These are phyloP conservation scores for Tetragonia tetragonoides DNA, from an alignment of 148 eudicot genomes.

Conservation along the genomic window DNA sequence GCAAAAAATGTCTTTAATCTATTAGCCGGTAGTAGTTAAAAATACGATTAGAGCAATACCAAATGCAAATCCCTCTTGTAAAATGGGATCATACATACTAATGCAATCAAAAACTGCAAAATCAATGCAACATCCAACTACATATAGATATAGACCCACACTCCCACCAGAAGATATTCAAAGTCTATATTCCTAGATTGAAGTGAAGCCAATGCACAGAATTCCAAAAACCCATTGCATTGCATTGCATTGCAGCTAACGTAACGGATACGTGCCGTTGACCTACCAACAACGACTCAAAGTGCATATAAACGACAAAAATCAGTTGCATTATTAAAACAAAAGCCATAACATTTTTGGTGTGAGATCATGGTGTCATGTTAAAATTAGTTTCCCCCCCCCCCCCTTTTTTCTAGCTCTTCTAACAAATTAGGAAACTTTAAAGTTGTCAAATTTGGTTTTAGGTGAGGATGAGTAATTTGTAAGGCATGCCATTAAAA, in stretches of 20 bases:
- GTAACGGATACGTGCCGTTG: conserved; percentile 29
- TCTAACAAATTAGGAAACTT: background rate
- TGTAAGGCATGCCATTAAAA: too few species aligned
- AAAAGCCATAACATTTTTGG: background rate
- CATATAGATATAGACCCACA: background rate
- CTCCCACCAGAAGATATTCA: background rate
- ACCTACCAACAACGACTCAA: background rate
- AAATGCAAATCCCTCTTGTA: background rate
- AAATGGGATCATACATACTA: background rate
- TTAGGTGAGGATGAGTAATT: too few species aligned
- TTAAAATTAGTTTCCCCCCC: too few species aligned
- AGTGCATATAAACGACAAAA: conserved; percentile 12
- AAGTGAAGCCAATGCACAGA: background rate
- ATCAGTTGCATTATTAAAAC: background rate
- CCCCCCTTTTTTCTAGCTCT: too few species aligned
- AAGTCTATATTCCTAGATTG: background rate
- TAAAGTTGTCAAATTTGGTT: too few species aligned
- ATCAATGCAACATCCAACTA: conserved; percentile 7
- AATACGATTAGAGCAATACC: too few species aligned
- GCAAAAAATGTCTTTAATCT: too few species aligned
- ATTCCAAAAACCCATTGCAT: background rate
- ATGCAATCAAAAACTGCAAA: background rate
- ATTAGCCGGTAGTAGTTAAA: too few species aligned
- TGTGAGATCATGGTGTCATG: too few species aligned
- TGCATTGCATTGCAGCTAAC: conserved; percentile 1